Conservation (phyloP, 2,329 filamentous ascomycete species). For the Colletotrichum sp. region DNA sequence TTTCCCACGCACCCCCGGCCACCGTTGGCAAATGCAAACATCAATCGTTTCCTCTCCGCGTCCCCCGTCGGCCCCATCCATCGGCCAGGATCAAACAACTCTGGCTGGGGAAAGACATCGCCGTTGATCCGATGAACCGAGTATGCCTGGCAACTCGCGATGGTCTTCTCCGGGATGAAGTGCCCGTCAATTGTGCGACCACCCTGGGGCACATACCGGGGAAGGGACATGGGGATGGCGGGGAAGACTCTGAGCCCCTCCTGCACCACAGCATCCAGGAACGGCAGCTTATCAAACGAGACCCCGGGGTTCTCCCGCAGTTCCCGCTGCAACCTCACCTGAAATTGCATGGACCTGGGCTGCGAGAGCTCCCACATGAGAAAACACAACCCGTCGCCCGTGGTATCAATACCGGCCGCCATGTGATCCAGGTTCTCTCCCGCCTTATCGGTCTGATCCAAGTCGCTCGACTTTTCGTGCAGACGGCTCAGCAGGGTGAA, state of each 20-base stretch:
- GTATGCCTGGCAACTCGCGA: constrained; percentile 66
- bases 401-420: constrained; percentile 75
- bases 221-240: constrained; percentile 70
- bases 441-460: constrained; percentile 60
- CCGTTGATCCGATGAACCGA: constrained; percentile 63
- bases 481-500: constrained; percentile 66
- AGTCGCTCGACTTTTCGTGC: constrained; percentile 48
- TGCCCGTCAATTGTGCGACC: constrained; percentile 61
- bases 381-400: constrained; percentile 71
- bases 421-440: constrained; percentile 76
- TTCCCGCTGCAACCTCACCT: constrained; percentile 58
- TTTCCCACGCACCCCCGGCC: constrained; percentile 70
- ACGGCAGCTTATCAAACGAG: constrained; percentile 55
- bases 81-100: constrained; percentile 78
- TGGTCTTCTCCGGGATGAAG: constrained; percentile 55
- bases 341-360: constrained; percentile 54
- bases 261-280: constrained; percentile 66
- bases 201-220: constrained; percentile 58
- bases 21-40: constrained; percentile 70
- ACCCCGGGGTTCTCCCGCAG: constrained; percentile 43
- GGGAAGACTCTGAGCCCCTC: constrained; percentile 68
- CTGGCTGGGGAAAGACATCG: constrained; percentile 78
- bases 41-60: constrained; percentile 65
- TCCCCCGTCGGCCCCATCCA: constrained; percentile 81
- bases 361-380: constrained; percentile 74